Evolutionary conservation across 2,329 filamentous ascomycete genomes (phyloP).

Genomic region (Nothopassalora personata): DNA sequence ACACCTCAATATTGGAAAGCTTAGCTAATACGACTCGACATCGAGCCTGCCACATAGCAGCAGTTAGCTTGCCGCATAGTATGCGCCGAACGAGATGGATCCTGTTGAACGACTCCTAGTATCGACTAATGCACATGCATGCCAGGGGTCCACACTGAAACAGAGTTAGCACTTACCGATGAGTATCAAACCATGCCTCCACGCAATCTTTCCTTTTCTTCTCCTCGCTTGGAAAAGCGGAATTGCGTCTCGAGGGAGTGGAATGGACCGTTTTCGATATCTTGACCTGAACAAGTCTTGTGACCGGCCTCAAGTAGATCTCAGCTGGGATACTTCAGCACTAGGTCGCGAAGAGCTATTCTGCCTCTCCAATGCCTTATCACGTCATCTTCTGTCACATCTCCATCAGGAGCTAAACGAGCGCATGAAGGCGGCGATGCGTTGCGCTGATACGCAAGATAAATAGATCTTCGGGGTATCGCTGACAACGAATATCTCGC

Average conservation of each 20-base stretch:
- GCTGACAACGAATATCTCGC: background rate
- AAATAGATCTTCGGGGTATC: background rate
- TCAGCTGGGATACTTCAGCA: background rate
- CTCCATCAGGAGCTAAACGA: background rate
- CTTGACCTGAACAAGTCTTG: background rate
- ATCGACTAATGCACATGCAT: no score
- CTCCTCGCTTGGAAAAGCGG: background rate
- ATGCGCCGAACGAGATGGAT: no score
- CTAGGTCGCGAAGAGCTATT: background rate
- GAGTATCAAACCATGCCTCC: background rate
- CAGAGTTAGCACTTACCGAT: background rate
- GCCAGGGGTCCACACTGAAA: background rate
- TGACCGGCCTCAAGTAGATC: background rate
- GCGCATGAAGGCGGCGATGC: background rate
- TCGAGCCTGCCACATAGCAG: no score
- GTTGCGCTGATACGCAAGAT: background rate
- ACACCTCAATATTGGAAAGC: no score
- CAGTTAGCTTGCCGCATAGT: no score
- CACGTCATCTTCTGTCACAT: background rate
- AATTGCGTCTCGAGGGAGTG: background rate
- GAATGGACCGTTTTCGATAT: background rate
- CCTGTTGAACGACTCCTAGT: background rate
- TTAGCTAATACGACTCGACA: no score
- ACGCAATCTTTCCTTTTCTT: background rate
- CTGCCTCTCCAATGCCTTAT: background rate